Percentiles rank a stretch among this genome's conserved stretches.
phyloP scores from a whole-genome alignment of 257 asterid species.

The Solanum piurae region DNA sequence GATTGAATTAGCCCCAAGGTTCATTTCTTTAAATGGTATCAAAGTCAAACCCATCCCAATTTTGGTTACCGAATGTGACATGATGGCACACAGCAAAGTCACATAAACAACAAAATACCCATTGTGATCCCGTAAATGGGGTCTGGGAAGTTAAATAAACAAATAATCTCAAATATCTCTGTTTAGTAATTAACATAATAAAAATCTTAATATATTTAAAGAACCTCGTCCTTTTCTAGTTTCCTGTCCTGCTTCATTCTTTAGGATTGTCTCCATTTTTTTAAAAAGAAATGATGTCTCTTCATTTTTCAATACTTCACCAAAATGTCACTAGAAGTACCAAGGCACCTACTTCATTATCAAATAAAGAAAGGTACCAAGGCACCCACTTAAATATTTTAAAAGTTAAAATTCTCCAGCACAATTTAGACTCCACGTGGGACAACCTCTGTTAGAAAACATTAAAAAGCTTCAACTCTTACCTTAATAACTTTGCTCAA shows the following conservation, averaged over 20 bases:
- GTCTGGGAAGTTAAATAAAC: background rate
- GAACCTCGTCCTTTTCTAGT: background rate
- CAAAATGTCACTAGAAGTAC: background rate
- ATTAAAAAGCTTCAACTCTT: background rate
- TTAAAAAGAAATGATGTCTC: background rate
- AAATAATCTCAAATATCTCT: background rate
- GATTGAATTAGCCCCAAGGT: background rate
- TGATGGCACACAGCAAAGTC: background rate
- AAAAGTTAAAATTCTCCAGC: background rate
- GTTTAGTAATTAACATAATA: background rate
- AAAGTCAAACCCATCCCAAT: background rate
- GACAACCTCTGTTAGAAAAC: background rate
- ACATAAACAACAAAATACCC: background rate
- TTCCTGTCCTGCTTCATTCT: background rate
- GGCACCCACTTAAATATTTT: background rate
- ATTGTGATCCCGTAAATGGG: background rate
- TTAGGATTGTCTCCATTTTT: background rate
- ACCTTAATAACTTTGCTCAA: background rate
- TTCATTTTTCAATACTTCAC: background rate
- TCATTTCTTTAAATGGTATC: background rate
- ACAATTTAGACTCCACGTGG: background rate
- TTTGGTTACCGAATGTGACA: background rate
- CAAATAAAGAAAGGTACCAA: background rate
- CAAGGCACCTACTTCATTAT: background rate
- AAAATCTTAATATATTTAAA: background rate